These are phyloP conservation scores for Jackrogersella minutella DNA, from an alignment of 495 filamentous ascomycete genomes.

Conservation along the genomic window DNA sequence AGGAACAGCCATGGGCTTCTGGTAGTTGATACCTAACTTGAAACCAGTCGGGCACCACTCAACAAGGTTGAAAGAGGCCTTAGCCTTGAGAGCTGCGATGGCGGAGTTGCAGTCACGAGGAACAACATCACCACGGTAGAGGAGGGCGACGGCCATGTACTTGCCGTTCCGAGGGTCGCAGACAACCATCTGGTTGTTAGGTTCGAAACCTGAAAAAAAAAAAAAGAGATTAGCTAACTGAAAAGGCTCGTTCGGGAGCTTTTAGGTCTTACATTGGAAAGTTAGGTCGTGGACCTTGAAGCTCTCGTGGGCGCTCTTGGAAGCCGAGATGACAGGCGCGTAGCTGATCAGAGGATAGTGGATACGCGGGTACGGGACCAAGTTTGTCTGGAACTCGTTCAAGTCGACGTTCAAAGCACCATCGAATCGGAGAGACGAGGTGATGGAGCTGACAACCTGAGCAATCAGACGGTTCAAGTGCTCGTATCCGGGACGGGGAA, in stretches of 20 bases:
- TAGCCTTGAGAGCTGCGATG: slow-evolving; percentile 83
- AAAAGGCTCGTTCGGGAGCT: not conserved
- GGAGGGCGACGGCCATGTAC: slow-evolving; percentile 91
- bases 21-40: slow-evolving; percentile 94
- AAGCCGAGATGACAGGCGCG: slow-evolving; percentile 81
- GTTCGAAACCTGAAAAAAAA: slow-evolving; percentile 72
- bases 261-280: slow-evolving; percentile 74
- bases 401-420: slow-evolving; percentile 91
- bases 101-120: slow-evolving; percentile 84
- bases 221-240: slow-evolving; percentile 22
- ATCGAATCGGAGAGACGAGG: slow-evolving; percentile 87
- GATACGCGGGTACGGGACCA: slow-evolving; percentile 91
- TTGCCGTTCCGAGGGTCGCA: slow-evolving; percentile 92
- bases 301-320: slow-evolving; percentile 87
- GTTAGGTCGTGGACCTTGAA: slow-evolving; percentile 90
- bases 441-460: slow-evolving; percentile 92
- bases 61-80: slow-evolving; percentile 87
- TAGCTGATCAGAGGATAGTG: slow-evolving; percentile 92
- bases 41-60: slow-evolving; percentile 98
- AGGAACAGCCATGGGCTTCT: slow-evolving; percentile 83
- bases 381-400: slow-evolving; percentile 94
- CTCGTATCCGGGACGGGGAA: slow-evolving; percentile 85
- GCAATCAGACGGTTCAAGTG: slow-evolving; percentile 91
- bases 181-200: slow-evolving; percentile 96
- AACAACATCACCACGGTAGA: slow-evolving; percentile 91